Evolutionary conservation across 1,284 basidiomycete genomes (phyloP), one percentile per base, ranked within the genome.

Genomic region (Caloboletus inedulis): DNA sequence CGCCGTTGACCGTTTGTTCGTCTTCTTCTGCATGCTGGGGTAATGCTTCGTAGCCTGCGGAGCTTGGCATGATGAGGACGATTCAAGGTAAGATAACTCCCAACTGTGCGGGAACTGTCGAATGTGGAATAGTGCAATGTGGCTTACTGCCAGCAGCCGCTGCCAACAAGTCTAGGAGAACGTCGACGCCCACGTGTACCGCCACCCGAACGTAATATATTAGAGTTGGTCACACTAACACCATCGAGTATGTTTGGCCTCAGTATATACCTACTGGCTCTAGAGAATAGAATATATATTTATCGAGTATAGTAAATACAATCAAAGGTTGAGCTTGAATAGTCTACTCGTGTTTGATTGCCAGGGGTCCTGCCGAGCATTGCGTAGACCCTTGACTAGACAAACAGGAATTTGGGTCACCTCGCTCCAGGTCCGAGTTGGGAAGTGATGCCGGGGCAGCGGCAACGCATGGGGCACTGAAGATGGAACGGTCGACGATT

Each of bases 1-100:
- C 76, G 14, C 52, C 62, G 14, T 64, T 49, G 50, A 79, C 73
- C 47, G 82, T 81, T 13, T 70, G 67, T 50, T 82, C 82, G 55
- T 84, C 82, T 47, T 82, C 82, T 43, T 85, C 82, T 23, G 68
- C 69, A 19, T 74, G 74, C 65, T 87, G 84, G 1, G 81, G 69
- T 50, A 91, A 72, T 7, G 80, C 84, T 61, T 88, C 82, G 59
- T 91, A 91, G 43, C 84, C 86, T 41, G 65, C 45, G 25, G 79
- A 69, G 57, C 73, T 76, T 29, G 81, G 76, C 80, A 84, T 80
- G 50, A 33, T 43, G 52, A 52, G 36, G 46, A 47, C 40, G 33
- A 21, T 51, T 34, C 27, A 43, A 44, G 25, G 47, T 27, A 47
- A 51, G 61, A 53, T 36, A 33, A 19, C 9, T 27, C 12, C 40